Base-by-base conservation (phyloP, 2,329 filamentous ascomycete species). In the Daldinia eschscholtzii region DNA sequence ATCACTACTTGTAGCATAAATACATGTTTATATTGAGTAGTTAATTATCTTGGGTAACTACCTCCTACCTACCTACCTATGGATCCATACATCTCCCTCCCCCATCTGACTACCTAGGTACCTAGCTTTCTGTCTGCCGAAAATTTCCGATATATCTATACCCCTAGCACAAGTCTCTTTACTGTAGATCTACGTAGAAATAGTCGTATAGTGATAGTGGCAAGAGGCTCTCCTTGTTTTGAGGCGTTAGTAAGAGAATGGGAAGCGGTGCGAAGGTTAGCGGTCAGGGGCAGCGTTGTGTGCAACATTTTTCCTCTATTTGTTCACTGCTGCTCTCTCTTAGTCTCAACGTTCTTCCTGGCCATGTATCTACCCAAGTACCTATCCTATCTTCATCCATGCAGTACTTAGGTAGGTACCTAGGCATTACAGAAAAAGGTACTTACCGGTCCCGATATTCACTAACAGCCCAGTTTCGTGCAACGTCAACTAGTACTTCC, bases 201-300 rank as follows among this genome's bases (percentile, higher is more conserved):
- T 28, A 57, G 42, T 4, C 23, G 4, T 48, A 5, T 7, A 1
- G n/a, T 3, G 26, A 30, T 7, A 28, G 41, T 20, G 42, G 52
- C 12, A 9, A 35, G n/a, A 13, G 20, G 12, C 7, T 41, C 13
- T 60, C 58, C 68, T 64, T 61, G 61, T 68, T 65, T 65, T 44
- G 59, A 58, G 65, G 65, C 61, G 59, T 39, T 44, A 28, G 28
- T 44, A 23, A 18, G 12, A 48, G 12, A 48, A 65, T 61, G 68
- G 62, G 59, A 52, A 68, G 50, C 53, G 35, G 12, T 15, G 12
- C 35, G 35, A 39, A 12, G 12, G 15, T 39, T 39, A 4, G 9
- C 12, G 58, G 64, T 58, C 61, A 63, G 58, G 61, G 68, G 56
- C 62, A 61, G 50, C 56, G 52, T 33, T 30, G 37, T 68, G 68